Base-by-base conservation (phyloP, 345 rosid species). In the Eucalyptus curtisii region DNA sequence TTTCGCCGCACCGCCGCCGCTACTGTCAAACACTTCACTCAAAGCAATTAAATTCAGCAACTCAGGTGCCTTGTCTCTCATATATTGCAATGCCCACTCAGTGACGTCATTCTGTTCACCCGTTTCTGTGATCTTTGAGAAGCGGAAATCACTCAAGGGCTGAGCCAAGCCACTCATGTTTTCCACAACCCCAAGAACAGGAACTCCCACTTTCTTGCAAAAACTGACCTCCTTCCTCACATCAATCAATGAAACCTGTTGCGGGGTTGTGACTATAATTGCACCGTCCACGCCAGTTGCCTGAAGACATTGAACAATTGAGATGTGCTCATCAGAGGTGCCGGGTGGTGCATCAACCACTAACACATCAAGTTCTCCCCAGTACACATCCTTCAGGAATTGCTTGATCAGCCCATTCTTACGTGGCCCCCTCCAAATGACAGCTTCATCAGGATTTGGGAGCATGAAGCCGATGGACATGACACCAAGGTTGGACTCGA, bases 391-490 rank as follows among this genome's bases (percentile, higher is more conserved):
- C 93, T 95, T 97, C 15, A 97, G 92, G 89, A 97, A 97, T 90
- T 96, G 98, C 90, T 97, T 97, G 94, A 97, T 97, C 59, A 96
- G 95, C 40, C 98, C 96, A 85, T 95, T 97, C 94, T 96, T 97
- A 81, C 99, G 97, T 4, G 98, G 99, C 3, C 99, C 99, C 91
- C 98, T 94, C 99, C 99, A 97, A 90, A 97, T 96, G 90, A 97
- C 98, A 86, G 99, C 98, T 81, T 97, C 99, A 85, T 97, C 99
- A 49, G 99, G 94, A 91, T 95, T 88, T 2, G 99, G 99, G 45
- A 97, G 98, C 99, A 97, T 96, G 93, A 97, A 96, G 48, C 99
- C 99, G 22, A 97, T 95, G 6, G 99, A 96, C 99, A 97, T 97
- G 68, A 97, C 99, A 88, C 99, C 99, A 31, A 97, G 99, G 91